Evolutionary conservation across 2,329 filamentous ascomycete genomes (phyloP).

Genomic region (Stachybotrys echinatus): DNA sequence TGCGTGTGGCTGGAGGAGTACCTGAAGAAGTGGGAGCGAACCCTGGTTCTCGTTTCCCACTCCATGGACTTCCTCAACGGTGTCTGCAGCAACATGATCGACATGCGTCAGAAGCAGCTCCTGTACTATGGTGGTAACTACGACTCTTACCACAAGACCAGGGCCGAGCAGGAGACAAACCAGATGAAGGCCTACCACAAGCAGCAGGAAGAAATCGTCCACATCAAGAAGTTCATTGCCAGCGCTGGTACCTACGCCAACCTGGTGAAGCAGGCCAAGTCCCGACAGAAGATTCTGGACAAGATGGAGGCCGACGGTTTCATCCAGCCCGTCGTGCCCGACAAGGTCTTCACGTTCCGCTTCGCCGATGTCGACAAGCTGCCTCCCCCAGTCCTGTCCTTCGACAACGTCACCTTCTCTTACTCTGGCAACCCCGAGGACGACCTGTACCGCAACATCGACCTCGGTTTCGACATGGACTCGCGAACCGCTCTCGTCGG

Average conservation of each 20-base stretch:
- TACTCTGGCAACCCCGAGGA: constrained; percentile 88
- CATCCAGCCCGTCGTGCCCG: constrained; percentile 81
- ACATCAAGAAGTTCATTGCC: constrained; percentile 99
- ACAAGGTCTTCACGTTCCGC: constrained; percentile 93
- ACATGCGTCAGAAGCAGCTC: constrained; percentile 87
- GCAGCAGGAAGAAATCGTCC: constrained; percentile 97
- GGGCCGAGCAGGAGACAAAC: constrained; percentile 90
- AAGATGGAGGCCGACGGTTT: constrained; percentile 99
- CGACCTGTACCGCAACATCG: constrained; percentile 92
- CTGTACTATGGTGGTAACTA: constrained; percentile 99
- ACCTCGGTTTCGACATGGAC: constrained; percentile 99
- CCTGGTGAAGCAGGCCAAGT: constrained; percentile 97
- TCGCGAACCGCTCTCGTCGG: constrained; percentile 94
- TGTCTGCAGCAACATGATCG: constrained; percentile 97
- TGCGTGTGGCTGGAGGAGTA: constrained; percentile 99
- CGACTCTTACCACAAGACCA: constrained; percentile 95
- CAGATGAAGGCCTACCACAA: constrained; percentile 99
- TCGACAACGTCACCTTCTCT: constrained; percentile 96
- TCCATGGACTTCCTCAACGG: constrained; percentile 99
- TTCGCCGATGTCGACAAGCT: constrained; percentile 99
- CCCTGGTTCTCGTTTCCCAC: constrained; percentile 93
- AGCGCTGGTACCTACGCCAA: constrained; percentile 99
- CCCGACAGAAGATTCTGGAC: constrained; percentile 98
- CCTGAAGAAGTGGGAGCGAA: constrained; percentile 98
- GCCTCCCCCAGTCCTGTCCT: constrained; percentile 92